Evolutionary conservation across 2,329 filamentous ascomycete genomes (phyloP).

Genomic region (Ophiostoma triangulosporum): DNA sequence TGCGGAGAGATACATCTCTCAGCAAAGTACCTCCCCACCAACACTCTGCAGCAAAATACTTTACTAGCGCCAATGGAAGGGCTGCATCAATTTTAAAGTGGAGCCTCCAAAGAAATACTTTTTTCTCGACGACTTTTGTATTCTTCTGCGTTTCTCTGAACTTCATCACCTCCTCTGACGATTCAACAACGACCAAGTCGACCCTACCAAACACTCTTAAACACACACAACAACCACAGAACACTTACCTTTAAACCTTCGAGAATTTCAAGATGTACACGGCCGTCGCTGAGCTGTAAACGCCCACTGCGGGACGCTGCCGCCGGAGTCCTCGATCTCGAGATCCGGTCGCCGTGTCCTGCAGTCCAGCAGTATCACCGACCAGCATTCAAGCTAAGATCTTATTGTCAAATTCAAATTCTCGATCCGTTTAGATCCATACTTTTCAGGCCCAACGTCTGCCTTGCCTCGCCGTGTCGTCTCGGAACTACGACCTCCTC

Average conservation of each 20-base stretch:
- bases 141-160: constrained; percentile 13
- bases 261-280: constrained; percentile 53
- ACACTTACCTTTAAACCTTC: constrained; percentile 39
- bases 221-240: constrained; percentile 21
- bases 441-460: constrained; percentile 31
- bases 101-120: constrained; percentile 18
- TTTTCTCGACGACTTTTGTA: not conserved
- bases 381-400: constrained; percentile 41
- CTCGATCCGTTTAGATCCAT: constrained; percentile 51
- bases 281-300: constrained; percentile 88
- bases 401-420: constrained; percentile 32
- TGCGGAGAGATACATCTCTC: not conserved
- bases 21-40: too few relatives aligned
- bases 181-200: constrained; percentile 54
- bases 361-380: constrained; percentile 79
- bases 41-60: too few relatives aligned
- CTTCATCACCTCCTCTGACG: constrained; percentile 10
- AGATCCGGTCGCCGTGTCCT: constrained; percentile 31
- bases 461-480: constrained; percentile 19
- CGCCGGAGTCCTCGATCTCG: constrained; percentile 6
- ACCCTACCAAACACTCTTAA: constrained; percentile 22
- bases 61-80: too few relatives aligned
- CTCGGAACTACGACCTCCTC: constrained; percentile 11
- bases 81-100: constrained; percentile 15
- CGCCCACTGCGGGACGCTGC: constrained; percentile 61